Evolutionary conservation across 805 yeast species (phyloP).

Genomic region (Sugiyamaella mastotermitis): DNA sequence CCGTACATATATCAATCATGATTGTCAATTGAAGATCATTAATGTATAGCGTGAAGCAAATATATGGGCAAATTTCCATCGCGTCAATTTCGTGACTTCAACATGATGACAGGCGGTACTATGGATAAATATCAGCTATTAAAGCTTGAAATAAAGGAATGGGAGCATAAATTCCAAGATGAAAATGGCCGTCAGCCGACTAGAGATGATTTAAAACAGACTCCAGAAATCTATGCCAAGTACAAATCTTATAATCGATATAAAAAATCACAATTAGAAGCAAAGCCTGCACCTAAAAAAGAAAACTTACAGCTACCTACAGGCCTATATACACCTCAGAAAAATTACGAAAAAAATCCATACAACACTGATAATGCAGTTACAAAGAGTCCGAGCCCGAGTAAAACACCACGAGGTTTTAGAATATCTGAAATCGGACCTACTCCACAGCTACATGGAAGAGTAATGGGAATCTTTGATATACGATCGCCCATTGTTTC

Average conservation of each 20-base stretch:
- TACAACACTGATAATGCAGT: conserved; percentile 1
- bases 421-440: conserved; percentile 66
- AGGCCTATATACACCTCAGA: conserved; percentile 11
- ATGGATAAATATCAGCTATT: too few relatives aligned
- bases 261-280: conserved; percentile 1
- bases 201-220: conserved; percentile 41
- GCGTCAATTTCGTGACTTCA: too few relatives aligned
- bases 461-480: conserved; percentile 69
- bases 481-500: conserved; percentile 21
- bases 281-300: too few relatives aligned
- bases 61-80: too few relatives aligned
- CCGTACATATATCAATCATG: too few relatives aligned
- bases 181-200: conserved; percentile 41
- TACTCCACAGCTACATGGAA: conserved; percentile 80
- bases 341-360: conserved; percentile 4
- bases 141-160: conserved; percentile 43
- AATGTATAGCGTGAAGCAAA: too few relatives aligned
- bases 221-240: conserved; percentile 21
- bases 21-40: too few relatives aligned
- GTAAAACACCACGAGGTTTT: neutral
- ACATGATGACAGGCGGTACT: too few relatives aligned
- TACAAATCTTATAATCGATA: conserved; percentile 21
- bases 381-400: conserved; percentile 2
- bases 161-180: conserved; percentile 46
- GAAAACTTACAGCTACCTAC: too few relatives aligned